A percentile compares a stretch with the other conserved stretches of the same genome.
These are phyloP conservation scores for Pelargonium australe DNA, from an alignment of 441 rosid genomes.

Conservation along the genomic window DNA sequence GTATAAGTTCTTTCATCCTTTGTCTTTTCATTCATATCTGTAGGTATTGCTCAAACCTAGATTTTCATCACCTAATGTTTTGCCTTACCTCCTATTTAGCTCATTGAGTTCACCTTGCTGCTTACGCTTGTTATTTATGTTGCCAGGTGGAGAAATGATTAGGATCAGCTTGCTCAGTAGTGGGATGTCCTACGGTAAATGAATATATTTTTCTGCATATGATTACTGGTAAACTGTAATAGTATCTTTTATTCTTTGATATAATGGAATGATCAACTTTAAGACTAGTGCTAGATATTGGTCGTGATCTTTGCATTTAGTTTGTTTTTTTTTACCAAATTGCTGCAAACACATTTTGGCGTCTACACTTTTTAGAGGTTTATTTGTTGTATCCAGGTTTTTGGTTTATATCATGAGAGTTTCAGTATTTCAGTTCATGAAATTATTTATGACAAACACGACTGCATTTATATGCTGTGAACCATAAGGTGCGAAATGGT, in stretches of 20 bases:
- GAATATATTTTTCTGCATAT: neutral
- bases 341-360: neutral
- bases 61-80: neutral
- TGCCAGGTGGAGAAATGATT: slow-evolving; percentile 2
- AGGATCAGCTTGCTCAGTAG: neutral
- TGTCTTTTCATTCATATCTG: neutral
- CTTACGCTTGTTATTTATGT: neutral
- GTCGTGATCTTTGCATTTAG: neutral
- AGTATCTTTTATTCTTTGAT: slow-evolving; percentile 1
- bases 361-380: neutral
- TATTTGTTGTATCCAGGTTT: neutral
- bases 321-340: neutral
- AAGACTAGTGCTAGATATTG: neutral
- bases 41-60: neutral
- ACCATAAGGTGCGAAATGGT: neutral
- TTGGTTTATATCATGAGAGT: slow-evolving; percentile 3
- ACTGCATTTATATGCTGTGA: neutral
- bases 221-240: neutral
- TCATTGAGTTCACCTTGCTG: neutral
- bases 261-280: neutral
- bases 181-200: neutral
- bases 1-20: neutral
- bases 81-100: neutral
- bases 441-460: neutral
- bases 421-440: neutral